Evolutionary conservation across 768 basidiomycete genomes (phyloP).

Genomic region (Suillus sp.): DNA sequence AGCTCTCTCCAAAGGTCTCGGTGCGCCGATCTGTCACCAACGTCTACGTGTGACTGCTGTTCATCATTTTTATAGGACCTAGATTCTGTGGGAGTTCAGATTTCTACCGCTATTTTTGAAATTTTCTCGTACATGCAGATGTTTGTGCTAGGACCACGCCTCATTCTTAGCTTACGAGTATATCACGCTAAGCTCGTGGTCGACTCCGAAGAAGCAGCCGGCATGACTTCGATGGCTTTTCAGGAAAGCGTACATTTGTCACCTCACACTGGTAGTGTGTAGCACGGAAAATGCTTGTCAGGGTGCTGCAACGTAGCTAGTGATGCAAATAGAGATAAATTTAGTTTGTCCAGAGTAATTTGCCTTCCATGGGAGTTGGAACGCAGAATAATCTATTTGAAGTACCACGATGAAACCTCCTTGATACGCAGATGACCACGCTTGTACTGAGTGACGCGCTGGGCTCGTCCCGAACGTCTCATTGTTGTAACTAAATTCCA

Average conservation of each 20-base stretch:
- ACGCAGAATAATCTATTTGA: too few relatives aligned
- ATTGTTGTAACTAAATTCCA: not conserved
- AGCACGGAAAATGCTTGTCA: not conserved
- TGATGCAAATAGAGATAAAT: too few relatives aligned
- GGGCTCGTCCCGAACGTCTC: not conserved
- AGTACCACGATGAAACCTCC: too few relatives aligned
- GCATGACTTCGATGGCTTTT: not conserved
- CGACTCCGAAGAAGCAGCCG: not conserved
- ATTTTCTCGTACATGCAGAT: not conserved
- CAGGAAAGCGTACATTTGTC: not conserved
- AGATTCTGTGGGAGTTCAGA: not conserved
- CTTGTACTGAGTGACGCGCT: not conserved
- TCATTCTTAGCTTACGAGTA: not conserved
- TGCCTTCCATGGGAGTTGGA: too few relatives aligned
- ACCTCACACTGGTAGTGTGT: not conserved
- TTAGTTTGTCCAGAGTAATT: too few relatives aligned
- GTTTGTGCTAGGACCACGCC: slow-evolving; percentile 8
- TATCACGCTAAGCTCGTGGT: not conserved
- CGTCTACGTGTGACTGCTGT: not conserved
- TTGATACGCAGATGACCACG: too few relatives aligned
- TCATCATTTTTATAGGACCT: not conserved
- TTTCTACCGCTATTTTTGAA: not conserved
- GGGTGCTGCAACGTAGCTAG: too few relatives aligned
- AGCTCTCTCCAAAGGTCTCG: not conserved
- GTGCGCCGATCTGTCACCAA: not conserved